Evolutionary conservation across 495 filamentous ascomycete species (phyloP).

Genomic region (Daldinia bambusicola): DNA sequence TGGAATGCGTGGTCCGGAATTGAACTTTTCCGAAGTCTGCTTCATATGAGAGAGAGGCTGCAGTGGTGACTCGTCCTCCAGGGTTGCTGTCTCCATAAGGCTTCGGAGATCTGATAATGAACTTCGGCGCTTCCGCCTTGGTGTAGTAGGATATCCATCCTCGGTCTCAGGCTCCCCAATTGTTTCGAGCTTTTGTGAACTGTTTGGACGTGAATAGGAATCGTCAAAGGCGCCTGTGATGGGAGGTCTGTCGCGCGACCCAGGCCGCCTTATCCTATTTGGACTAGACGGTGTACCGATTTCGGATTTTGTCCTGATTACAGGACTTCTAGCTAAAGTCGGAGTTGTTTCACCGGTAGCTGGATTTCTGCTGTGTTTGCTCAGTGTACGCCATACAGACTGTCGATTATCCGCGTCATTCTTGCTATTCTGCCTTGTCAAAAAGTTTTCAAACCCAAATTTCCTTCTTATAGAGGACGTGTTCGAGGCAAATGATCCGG

Average conservation of each 20-base stretch:
- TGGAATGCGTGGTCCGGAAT: constrained; percentile 52
- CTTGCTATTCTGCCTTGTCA: constrained; percentile 77
- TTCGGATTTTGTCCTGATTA: constrained; percentile 85
- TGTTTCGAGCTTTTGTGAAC: constrained; percentile 59
- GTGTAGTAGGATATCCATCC: constrained; percentile 51
- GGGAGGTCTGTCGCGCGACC: constrained; percentile 72
- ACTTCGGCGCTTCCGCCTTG: constrained; percentile 85
- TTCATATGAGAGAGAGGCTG: constrained; percentile 61
- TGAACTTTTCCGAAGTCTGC: constrained; percentile 69
- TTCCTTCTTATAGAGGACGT: constrained; percentile 85
- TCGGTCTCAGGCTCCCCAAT: constrained; percentile 63
- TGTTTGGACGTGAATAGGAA: constrained; percentile 54
- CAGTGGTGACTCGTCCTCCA: constrained; percentile 54
- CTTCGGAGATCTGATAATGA: constrained; percentile 88
- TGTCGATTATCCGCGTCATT: constrained; percentile 72
- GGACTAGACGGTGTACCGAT: constrained; percentile 63
- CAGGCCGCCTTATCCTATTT: constrained; percentile 66
- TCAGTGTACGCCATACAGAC: constrained; percentile 87
- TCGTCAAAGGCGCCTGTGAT: constrained; percentile 71
- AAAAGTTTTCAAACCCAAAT: constrained; percentile 78
- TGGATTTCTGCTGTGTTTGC: constrained; percentile 76
- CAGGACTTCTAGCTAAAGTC: constrained; percentile 70
- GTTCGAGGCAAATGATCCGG: constrained; percentile 67
- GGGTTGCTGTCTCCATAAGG: constrained; percentile 60
- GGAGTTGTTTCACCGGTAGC: constrained; percentile 62